Evolutionary conservation across 768 basidiomycete genomes (phyloP).

Genomic region (Mycena chlorophos): DNA sequence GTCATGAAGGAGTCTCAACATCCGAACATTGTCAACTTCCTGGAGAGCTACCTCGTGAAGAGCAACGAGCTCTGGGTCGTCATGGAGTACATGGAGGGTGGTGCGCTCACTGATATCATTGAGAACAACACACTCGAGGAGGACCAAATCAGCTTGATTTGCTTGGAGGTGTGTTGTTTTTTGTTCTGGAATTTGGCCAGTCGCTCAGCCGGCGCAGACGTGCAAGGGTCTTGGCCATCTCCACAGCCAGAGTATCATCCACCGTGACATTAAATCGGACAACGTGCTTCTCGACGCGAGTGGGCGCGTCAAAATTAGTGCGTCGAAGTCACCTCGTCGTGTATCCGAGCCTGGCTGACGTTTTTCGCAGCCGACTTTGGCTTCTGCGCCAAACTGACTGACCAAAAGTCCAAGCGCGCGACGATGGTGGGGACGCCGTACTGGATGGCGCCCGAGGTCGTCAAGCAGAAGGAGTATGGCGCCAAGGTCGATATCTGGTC

Average conservation of each 20-base stretch:
- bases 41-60: constrained; percentile 88
- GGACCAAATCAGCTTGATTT: constrained; percentile 92
- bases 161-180: constrained; percentile 69
- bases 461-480: constrained; percentile 95
- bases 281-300: constrained; percentile 91
- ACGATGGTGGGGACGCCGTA: constrained; percentile 99
- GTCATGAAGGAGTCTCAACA: constrained; percentile 99
- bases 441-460: constrained; percentile 99
- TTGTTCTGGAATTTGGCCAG: background rate
- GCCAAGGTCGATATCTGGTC: constrained; percentile 98
- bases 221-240: constrained; percentile 93
- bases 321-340: constrained; percentile 33
- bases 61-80: constrained; percentile 93
- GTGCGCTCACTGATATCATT: constrained; percentile 95
- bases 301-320: constrained; percentile 97
- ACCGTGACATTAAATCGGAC: constrained; percentile 96
- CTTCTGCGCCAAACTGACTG: constrained; percentile 93
- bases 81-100: constrained; percentile 99
- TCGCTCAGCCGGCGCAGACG: constrained; percentile 54
- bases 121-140: constrained; percentile 95
- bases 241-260: constrained; percentile 92
- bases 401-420: constrained; percentile 94
- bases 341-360: constrained; percentile 8
- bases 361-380: constrained; percentile 81
- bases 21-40: constrained; percentile 95